Conservation (phyloP, 768 basidiomycete genomes). For the Tremella fuciformis region DNA sequence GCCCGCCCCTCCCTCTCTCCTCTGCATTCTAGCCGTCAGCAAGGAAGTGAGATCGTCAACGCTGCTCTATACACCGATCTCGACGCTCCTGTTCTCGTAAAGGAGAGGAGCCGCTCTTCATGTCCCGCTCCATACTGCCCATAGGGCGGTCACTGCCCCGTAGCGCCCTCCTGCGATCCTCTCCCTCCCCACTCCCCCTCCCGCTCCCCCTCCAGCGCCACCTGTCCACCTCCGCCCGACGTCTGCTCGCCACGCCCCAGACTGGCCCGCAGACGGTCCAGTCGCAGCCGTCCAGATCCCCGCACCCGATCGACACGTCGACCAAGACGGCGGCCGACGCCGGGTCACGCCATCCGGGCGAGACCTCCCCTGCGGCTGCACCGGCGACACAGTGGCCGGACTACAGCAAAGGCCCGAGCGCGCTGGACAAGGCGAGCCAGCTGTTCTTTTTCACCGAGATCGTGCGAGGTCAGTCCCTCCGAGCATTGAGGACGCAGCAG, state of each 20-base stretch:
- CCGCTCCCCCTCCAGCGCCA: no score
- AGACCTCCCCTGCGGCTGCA: conserved; percentile 16
- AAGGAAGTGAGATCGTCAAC: no score
- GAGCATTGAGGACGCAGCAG: background rate
- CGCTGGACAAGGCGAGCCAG: conserved; percentile 92
- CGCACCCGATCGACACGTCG: conserved; percentile 21
- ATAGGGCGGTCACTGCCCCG: no score
- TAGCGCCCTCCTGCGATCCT: no score
- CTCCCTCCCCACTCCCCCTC: no score
- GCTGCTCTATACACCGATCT: no score
- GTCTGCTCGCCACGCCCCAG: conserved; percentile 10
- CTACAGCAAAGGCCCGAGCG: conserved; percentile 66
- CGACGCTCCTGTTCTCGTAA: no score
- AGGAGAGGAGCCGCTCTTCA: no score
- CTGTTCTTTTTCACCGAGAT: conserved; percentile 99
- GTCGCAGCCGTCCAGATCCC: conserved; percentile 1
- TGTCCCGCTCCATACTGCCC: no score
- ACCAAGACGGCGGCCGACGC: conserved; percentile 16
- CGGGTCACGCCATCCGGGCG: conserved; percentile 26
- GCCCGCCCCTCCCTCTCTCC: no score
- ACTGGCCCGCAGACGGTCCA: conserved; percentile 9
- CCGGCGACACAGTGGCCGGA: conserved; percentile 39
- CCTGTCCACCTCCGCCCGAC: conserved; percentile 3
- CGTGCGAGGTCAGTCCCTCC: conserved; percentile 67
- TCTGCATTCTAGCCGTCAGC: no score